Evolutionary conservation across 495 filamentous ascomycete species (phyloP), one percentile per base, ranked within the genome.

Genomic region (Hypoxylon rickii): DNA sequence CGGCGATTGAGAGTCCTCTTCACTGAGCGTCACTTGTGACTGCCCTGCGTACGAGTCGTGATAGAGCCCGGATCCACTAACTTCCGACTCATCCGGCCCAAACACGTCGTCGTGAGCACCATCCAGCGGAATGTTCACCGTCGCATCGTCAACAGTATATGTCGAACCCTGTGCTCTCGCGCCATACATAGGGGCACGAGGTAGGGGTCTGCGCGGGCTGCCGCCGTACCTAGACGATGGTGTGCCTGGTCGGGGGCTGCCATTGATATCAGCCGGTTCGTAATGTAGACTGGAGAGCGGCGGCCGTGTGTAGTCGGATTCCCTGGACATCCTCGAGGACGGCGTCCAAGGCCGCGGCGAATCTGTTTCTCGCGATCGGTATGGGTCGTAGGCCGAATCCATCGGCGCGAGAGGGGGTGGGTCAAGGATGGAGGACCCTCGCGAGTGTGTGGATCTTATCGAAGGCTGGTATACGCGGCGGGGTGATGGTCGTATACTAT

Each of bases 191-290:
- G 93, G 94, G 21, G 92, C 90, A 1, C 90, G 89, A 11, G 92
- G 94, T n/a, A 97, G 72, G n/a, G 92, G 92, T 53, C 89, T 79
- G 40, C 89, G 81, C 6, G 90, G 89, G 57, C 89, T 92, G 7
- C 90, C 88, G 29, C 90, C 88, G 65, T 96, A 97, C 62, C 83
- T 80, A 31, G 89, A 90, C 3, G 90, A 88, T 7, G 94, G 89
- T 1, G 93, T 96, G 1, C 94, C 94, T 10, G 94, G 94, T 54
- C 94, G 76, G 7, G 94, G 92, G 32, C 82, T 89, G 6, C 94
- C 94, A 65, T 97, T 94, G 44, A 97, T 68, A 63, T 96, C 91
- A 13, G 85, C 80, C 0, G 91, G 89, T 65, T 97, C 94, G 67
- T 94, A 98, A 15, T 84, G 70, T 17, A 84, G 73, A 56, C 76